phyloP scores from a whole-genome alignment of 768 basidiomycete species.

The Tulasnella sp. region DNA sequence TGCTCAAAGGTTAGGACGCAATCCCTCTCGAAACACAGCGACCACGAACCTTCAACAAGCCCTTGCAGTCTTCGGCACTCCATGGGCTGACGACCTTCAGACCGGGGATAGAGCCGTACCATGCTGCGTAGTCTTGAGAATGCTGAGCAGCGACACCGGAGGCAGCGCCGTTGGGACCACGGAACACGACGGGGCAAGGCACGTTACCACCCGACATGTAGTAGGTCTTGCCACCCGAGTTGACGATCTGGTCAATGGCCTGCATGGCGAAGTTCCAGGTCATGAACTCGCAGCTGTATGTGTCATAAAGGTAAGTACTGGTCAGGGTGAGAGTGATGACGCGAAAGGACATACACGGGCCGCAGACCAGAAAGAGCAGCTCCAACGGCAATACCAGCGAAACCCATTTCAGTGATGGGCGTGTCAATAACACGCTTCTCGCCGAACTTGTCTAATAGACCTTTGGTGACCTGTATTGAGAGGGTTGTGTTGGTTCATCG shows the following conservation, averaged over 20 bases:
- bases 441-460: slow-evolving; percentile 97
- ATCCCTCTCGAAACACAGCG: neutral
- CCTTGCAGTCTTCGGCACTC: slow-evolving; percentile 99
- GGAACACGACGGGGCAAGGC: slow-evolving; percentile 97
- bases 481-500: neutral
- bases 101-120: slow-evolving; percentile 90
- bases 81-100: slow-evolving; percentile 97
- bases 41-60: slow-evolving; percentile 74
- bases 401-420: slow-evolving; percentile 97
- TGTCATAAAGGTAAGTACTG: neutral
- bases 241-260: slow-evolving; percentile 99
- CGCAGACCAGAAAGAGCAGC: slow-evolving; percentile 90
- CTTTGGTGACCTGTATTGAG: slow-evolving; percentile 78
- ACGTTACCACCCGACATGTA: slow-evolving; percentile 99
- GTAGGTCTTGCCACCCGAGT: slow-evolving; percentile 99
- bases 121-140: slow-evolving; percentile 94
- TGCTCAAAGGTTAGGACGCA: neutral
- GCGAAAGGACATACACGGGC: slow-evolving; percentile 56
- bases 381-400: slow-evolving; percentile 92
- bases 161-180: slow-evolving; percentile 98
- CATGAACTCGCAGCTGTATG: slow-evolving; percentile 92
- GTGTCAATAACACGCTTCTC: slow-evolving; percentile 98
- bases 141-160: slow-evolving; percentile 95
- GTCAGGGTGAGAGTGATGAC: slow-evolving; percentile 19
- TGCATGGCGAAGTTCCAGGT: slow-evolving; percentile 99